Conservation (phyloP, 129 eudicot genomes). For the Scalesia atractyloides region DNA sequence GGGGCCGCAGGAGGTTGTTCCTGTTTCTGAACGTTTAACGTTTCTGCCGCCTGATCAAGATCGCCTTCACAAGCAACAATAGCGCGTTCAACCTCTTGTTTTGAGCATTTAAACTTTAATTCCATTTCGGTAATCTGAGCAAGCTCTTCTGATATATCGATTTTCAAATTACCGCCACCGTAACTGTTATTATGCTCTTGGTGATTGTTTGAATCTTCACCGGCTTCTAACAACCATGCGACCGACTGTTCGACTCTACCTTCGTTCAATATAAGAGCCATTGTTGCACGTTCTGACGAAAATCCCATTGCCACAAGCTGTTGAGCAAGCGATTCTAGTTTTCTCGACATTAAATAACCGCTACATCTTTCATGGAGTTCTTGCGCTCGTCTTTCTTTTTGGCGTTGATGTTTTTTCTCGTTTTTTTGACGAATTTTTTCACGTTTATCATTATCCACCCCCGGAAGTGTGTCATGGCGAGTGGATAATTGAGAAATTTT, state of each 20-base stretch:
- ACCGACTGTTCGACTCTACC: conserved; percentile 79
- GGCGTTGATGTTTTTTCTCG: conserved; percentile 80
- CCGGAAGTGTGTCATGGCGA: conserved; percentile 51
- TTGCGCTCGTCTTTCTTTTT: conserved; percentile 81
- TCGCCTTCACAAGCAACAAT: conserved; percentile 74
- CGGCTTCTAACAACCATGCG: conserved; percentile 68
- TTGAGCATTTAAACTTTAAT: conserved; percentile 60
- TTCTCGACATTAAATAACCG: conserved; percentile 81
- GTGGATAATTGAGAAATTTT: conserved; percentile 42
- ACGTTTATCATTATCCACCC: conserved; percentile 68
- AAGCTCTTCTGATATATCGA: conserved; percentile 83
- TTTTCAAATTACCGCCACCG: conserved; percentile 57
- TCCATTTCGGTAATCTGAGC: conserved; percentile 63
- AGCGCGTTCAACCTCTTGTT: conserved; percentile 74
- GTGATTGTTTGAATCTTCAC: conserved; percentile 54
- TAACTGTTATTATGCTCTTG: conserved; percentile 50
- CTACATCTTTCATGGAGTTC: conserved; percentile 75
- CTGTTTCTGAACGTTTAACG: conserved; percentile 58
- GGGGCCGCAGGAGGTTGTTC: conserved; percentile 52
- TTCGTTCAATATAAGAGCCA: conserved; percentile 80
- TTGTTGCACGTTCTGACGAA: conserved; percentile 73
- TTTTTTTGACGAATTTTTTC: conserved; percentile 80
- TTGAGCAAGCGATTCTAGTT: conserved; percentile 68
- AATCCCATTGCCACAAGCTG: conserved; percentile 83
- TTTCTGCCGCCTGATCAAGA: conserved; percentile 73